phyloP scores from a whole-genome alignment of 2,329 filamentous ascomycete genomes.

The Phialophora chinensis region DNA sequence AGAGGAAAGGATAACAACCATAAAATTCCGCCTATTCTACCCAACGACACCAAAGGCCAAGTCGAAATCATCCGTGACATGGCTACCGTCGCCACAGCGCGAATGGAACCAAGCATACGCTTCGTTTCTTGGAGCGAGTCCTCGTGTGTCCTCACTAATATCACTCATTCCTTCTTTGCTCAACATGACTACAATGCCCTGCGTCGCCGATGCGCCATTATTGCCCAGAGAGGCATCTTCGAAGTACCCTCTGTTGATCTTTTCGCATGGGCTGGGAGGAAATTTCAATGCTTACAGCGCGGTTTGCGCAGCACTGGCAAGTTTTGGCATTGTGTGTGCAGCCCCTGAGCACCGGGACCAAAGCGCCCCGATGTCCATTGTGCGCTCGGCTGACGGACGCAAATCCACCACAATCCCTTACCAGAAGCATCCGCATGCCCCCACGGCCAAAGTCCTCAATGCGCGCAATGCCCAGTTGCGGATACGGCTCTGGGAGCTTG shows the following conservation, averaged over 20 bases:
- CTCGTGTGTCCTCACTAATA: constrained; percentile 30
- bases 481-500: constrained; percentile 79
- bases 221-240: constrained; percentile 55
- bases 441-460: constrained; percentile 69
- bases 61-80: constrained; percentile 66
- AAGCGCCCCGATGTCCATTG: constrained; percentile 74
- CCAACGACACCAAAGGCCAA: constrained; percentile 60
- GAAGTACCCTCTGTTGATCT: constrained; percentile 81
- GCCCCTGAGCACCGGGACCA: constrained; percentile 85
- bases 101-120: constrained; percentile 77
- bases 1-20: constrained; percentile 68
- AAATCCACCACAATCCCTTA: constrained; percentile 50
- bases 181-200: constrained; percentile 42
- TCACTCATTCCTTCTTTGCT: constrained; percentile 37
- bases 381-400: constrained; percentile 58
- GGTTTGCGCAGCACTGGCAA: constrained; percentile 76
- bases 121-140: constrained; percentile 70
- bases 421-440: constrained; percentile 62
- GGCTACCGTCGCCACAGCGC: constrained; percentile 78
- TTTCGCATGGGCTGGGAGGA: constrained; percentile 84
- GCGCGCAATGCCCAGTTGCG: constrained; percentile 73
- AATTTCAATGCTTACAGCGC: constrained; percentile 86
- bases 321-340: constrained; percentile 79
- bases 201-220: constrained; percentile 58
- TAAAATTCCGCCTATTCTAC: constrained; percentile 84